Percentiles rank a stretch among this genome's conserved stretches.
phyloP scores from a whole-genome alignment of 2,329 filamentous ascomycete genomes.

The Aspergillus sp. region DNA sequence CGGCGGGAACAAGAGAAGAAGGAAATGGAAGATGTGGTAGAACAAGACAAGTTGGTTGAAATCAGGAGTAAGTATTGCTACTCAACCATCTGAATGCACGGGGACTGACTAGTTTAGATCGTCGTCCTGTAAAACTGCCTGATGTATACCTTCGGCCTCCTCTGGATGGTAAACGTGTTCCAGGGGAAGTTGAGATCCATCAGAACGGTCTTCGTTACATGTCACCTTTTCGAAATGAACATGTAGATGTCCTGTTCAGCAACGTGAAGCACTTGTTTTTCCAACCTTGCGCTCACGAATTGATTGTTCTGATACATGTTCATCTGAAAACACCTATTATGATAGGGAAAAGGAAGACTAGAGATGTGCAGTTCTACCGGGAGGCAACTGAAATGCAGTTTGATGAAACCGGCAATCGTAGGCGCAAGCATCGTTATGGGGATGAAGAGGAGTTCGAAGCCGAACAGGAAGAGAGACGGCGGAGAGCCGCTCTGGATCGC shows the following conservation, averaged over 20 bases:
- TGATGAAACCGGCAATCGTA: slow-evolving; percentile 96
- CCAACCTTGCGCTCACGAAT: slow-evolving; percentile 91
- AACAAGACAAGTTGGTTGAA: slow-evolving; percentile 95
- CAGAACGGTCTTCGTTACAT: slow-evolving; percentile 98
- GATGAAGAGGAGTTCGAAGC: slow-evolving; percentile 99
- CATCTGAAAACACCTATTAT: slow-evolving; percentile 98
- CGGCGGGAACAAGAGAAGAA: slow-evolving; percentile 98
- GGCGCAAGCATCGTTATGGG: slow-evolving; percentile 95
- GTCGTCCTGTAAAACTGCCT: slow-evolving; percentile 84
- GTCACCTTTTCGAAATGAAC: slow-evolving; percentile 75
- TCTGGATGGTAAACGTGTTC: slow-evolving; percentile 94
- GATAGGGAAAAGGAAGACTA: slow-evolving; percentile 98
- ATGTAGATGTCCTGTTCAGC: slow-evolving; percentile 94
- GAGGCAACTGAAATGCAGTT: slow-evolving; percentile 99
- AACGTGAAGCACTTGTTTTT: slow-evolving; percentile 99
- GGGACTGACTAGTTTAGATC: slow-evolving; percentile 63
- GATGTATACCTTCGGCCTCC: slow-evolving; percentile 95
- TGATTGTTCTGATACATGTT: slow-evolving; percentile 97
- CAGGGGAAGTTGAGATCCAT: slow-evolving; percentile 95
- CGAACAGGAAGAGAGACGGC: slow-evolving; percentile 92
- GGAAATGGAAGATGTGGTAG: slow-evolving; percentile 98
- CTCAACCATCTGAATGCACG: background rate
- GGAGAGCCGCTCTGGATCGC: slow-evolving; percentile 87
- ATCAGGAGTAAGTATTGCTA: slow-evolving; percentile 71
- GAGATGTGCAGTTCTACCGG: slow-evolving; percentile 96